phyloP scores from a whole-genome alignment of 2,329 filamentous ascomycete species.

The Pyricularia pennisetigena region DNA sequence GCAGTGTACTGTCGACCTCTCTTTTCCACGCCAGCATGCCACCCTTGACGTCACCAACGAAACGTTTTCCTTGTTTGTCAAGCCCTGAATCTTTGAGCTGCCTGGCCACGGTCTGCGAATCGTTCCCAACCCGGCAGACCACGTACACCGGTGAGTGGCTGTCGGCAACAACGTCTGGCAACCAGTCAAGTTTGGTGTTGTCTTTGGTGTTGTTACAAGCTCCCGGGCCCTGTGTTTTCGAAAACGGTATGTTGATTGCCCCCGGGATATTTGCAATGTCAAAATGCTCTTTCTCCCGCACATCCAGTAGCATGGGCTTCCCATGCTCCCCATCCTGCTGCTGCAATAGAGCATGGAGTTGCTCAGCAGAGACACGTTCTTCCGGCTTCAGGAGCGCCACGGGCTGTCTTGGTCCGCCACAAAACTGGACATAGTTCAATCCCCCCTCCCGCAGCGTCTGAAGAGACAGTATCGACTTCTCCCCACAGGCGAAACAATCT shows the following conservation, averaged over 20 bases:
- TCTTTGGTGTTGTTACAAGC: slow-evolving; percentile 5
- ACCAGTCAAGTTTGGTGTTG: slow-evolving; percentile 13
- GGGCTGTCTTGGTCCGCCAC: slow-evolving; percentile 47
- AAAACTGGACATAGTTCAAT: slow-evolving; percentile 80
- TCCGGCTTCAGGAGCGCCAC: slow-evolving; percentile 46
- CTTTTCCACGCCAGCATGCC: slow-evolving; percentile 66
- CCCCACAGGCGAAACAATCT: slow-evolving; percentile 70
- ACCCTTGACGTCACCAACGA: slow-evolving; percentile 61
- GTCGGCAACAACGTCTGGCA: slow-evolving; percentile 25
- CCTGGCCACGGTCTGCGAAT: slow-evolving; percentile 61
- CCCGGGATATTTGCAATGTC: slow-evolving; percentile 67
- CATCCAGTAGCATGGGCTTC: slow-evolving; percentile 63
- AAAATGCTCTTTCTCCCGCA: slow-evolving; percentile 77
- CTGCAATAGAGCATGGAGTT: slow-evolving; percentile 42
- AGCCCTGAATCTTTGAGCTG: slow-evolving; percentile 55
- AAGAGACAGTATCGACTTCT: slow-evolving; percentile 49
- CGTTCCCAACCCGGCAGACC: slow-evolving; percentile 67
- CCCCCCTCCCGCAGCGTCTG: slow-evolving; percentile 53
- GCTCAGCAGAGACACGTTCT: slow-evolving; percentile 57
- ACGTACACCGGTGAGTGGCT: slow-evolving; percentile 52
- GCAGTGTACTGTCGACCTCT: slow-evolving; percentile 49
- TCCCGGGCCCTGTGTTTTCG: slow-evolving; percentile 21
- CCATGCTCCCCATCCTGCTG: slow-evolving; percentile 77
- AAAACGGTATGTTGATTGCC: slow-evolving; percentile 67
- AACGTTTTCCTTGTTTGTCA: slow-evolving; percentile 39